A percentile compares a stretch with the other conserved stretches of the same genome.
Conservation (phyloP, 2,329 filamentous ascomycete genomes). For the Ilyonectria mors-panacis region DNA sequence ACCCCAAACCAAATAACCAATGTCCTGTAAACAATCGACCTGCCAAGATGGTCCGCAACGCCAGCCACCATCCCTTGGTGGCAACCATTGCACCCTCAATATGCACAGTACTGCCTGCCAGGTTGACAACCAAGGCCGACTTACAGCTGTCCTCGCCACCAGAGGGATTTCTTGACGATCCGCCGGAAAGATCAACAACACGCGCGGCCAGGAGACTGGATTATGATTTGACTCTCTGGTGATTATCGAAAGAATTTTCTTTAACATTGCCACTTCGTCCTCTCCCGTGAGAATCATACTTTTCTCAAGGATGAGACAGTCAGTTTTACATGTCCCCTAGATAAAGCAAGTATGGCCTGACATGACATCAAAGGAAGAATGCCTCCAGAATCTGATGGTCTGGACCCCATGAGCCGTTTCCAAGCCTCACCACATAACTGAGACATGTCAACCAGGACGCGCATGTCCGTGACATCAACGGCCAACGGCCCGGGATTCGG, state of each 20-base stretch:
- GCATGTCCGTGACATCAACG: conserved; percentile 18
- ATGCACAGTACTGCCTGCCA: background rate
- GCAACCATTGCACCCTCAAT: conserved; percentile 41
- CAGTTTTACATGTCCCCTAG: conserved; percentile 12
- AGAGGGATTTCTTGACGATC: conserved; percentile 35
- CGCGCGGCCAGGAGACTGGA: conserved; percentile 21
- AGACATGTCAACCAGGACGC: conserved; percentile 31
- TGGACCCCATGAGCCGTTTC: conserved; percentile 19
- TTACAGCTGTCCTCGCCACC: conserved; percentile 38
- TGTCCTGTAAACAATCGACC: conserved; percentile 34
- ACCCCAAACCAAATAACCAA: conserved; percentile 41
- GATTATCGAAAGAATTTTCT: conserved; percentile 26
- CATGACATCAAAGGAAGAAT: conserved; percentile 21
- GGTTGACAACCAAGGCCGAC: conserved; percentile 25
- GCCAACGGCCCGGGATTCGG: conserved; percentile 31
- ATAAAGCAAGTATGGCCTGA: conserved; percentile 21
- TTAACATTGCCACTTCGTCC: conserved; percentile 34
- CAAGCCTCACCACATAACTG: conserved; percentile 27
- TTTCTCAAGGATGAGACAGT: background rate
- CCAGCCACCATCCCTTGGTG: conserved; percentile 39
- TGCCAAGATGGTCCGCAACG: conserved; percentile 28
- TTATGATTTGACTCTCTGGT: conserved; percentile 29
- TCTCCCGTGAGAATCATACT: conserved; percentile 5
- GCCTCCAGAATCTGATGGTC: conserved; percentile 10
- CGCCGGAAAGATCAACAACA: conserved; percentile 35